Percentiles rank a stretch among this genome's conserved stretches.
These are phyloP conservation scores for Amanita phalloides DNA, from an alignment of 768 basidiomycete species.

Conservation along the genomic window DNA sequence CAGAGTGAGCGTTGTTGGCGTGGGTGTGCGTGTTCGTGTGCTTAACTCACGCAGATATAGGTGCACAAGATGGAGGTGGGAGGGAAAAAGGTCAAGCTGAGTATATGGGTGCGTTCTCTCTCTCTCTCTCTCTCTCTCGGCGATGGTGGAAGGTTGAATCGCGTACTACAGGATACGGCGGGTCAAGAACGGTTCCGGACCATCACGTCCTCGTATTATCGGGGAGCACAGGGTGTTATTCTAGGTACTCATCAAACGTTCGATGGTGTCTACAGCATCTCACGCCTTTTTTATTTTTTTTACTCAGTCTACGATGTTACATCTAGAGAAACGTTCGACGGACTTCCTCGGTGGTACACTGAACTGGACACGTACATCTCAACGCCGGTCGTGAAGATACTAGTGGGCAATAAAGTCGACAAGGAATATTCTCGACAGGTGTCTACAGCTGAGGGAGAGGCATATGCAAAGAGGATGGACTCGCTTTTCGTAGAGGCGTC, in stretches of 20 bases:
- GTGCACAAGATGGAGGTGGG: constrained; percentile 84
- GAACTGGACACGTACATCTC: constrained; percentile 93
- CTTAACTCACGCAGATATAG: constrained; percentile 24
- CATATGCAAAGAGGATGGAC: constrained; percentile 74
- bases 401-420: constrained; percentile 93
- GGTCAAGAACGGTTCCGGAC: constrained; percentile 97
- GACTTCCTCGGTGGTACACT: constrained; percentile 85
- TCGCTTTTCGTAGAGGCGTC: constrained; percentile 87
- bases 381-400: constrained; percentile 79
- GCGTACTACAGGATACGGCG: constrained; percentile 57
- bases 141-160: no score
- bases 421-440: constrained; percentile 94
- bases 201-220: constrained; percentile 91
- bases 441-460: constrained; percentile 60
- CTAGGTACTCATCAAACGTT: constrained; percentile 33
- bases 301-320: constrained; percentile 87
- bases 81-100: constrained; percentile 81
- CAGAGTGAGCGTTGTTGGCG: constrained; percentile 38
- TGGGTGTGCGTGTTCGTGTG: not conserved
- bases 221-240: constrained; percentile 79
- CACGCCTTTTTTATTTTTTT: no score
- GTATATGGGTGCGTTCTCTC: constrained; percentile 77
- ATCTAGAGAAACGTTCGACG: constrained; percentile 86
- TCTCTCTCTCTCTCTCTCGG: no score
- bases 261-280: no score